These are phyloP conservation scores for Cadophora malorum DNA, from an alignment of 2,329 filamentous ascomycete genomes.

Conservation along the genomic window DNA sequence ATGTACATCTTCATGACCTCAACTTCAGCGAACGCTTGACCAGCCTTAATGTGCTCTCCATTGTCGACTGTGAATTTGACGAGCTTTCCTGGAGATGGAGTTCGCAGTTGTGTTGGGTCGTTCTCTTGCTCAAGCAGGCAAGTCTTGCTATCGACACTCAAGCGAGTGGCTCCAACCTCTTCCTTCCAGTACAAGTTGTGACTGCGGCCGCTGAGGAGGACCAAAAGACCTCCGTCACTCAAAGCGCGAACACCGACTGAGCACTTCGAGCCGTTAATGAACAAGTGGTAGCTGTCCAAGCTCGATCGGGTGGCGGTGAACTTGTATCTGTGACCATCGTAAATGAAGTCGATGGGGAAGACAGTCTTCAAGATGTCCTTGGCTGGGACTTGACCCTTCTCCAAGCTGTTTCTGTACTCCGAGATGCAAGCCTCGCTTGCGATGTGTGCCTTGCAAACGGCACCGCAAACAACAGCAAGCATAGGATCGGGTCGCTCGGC, in stretches of 20 bases:
- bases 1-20: slow-evolving; percentile 99
- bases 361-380: slow-evolving; percentile 98
- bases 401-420: slow-evolving; percentile 86
- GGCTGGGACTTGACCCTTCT: slow-evolving; percentile 96
- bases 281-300: slow-evolving; percentile 92
- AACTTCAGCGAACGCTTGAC: slow-evolving; percentile 93
- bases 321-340: slow-evolving; percentile 95
- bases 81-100: slow-evolving; percentile 94
- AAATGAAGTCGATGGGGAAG: slow-evolving; percentile 98
- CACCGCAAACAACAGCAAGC: slow-evolving; percentile 93
- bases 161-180: slow-evolving; percentile 91
- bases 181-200: slow-evolving; percentile 99
- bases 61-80: slow-evolving; percentile 98
- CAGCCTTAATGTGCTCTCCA: slow-evolving; percentile 88
- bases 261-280: slow-evolving; percentile 98
- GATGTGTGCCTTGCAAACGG: slow-evolving; percentile 91
- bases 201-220: slow-evolving; percentile 88
- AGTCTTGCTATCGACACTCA: slow-evolving; percentile 98
- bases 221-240: slow-evolving; percentile 89
- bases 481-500: slow-evolving; percentile 94
- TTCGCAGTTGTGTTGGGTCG: slow-evolving; percentile 94
- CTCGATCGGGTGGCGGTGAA: slow-evolving; percentile 96
- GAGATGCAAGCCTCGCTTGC: slow-evolving; percentile 88
- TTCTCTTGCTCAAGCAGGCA: slow-evolving; percentile 98
- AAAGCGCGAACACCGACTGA: slow-evolving; percentile 90